A percentile compares a stretch with the other conserved stretches of the same genome.
Conservation (phyloP, 2,329 filamentous ascomycete genomes). For the Ceratocystis ficicola region DNA sequence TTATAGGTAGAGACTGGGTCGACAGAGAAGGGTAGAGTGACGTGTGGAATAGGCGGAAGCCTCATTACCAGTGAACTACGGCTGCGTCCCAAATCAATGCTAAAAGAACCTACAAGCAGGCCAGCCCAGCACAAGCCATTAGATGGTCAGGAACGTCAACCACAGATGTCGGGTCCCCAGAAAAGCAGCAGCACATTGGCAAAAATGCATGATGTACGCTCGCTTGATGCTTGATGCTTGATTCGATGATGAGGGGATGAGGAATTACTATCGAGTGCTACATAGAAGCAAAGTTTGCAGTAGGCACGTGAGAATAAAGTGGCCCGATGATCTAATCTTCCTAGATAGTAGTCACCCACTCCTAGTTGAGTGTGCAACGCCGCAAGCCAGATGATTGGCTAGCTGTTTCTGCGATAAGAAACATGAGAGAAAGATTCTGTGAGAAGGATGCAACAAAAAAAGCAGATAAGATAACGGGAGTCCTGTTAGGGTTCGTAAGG, state of each 20-base stretch:
- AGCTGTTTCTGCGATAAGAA: not conserved
- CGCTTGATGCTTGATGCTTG: slow-evolving; percentile 1
- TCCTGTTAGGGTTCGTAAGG: not conserved
- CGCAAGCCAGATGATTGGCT: not conserved
- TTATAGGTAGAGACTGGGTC: not conserved
- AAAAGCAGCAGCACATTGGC: slow-evolving; percentile 1
- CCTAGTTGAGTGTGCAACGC: not conserved
- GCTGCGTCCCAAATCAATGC: not conserved
- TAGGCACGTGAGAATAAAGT: not conserved
- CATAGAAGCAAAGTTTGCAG: not conserved
- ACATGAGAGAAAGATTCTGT: not conserved
- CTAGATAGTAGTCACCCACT: not conserved
- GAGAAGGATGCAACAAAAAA: not conserved
- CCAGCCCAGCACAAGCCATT: not conserved
- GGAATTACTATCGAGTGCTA: not conserved
- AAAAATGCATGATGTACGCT: not conserved
- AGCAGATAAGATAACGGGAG: not conserved
- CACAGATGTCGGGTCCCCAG: slow-evolving; percentile 3
- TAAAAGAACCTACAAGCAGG: not conserved
- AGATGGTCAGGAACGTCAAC: not conserved
- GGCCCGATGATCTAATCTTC: not conserved
- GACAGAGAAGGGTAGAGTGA: not conserved
- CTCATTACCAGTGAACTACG: not conserved
- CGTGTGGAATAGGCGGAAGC: not conserved
- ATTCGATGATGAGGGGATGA: not conserved